Evolutionary conservation across 139 green algal genomes (phyloP).

Genomic region (Chlamydomonas sp.): DNA sequence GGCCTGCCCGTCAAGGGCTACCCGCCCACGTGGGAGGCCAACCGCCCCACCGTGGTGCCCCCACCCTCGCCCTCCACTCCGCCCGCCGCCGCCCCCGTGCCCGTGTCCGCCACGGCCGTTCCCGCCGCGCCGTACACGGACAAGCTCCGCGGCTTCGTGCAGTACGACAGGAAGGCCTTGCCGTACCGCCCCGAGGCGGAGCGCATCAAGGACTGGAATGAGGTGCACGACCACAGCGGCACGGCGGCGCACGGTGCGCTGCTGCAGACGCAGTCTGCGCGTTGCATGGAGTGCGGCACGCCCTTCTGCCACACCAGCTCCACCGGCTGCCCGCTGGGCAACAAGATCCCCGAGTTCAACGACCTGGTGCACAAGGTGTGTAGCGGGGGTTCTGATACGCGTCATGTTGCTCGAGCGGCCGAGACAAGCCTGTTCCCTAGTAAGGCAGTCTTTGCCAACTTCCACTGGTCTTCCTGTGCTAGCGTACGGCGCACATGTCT

Average conservation of each 20-base stretch:
- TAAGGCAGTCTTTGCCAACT: too few relatives aligned
- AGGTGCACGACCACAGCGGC: conserved; percentile 73
- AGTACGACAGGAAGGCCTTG: conserved; percentile 88
- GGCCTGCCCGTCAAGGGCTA: conserved; percentile 73
- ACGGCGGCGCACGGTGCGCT: conserved; percentile 62
- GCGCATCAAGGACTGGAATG: conserved; percentile 90
- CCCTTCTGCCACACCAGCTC: conserved; percentile 93
- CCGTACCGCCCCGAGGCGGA: conserved; percentile 87
- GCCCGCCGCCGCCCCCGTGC: not conserved
- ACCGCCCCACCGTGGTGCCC: conserved; percentile 70
- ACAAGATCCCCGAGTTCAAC: conserved; percentile 98
- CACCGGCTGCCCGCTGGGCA: conserved; percentile 92
- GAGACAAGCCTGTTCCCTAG: too few relatives aligned
- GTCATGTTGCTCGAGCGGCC: not conserved
- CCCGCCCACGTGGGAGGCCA: conserved; percentile 74
- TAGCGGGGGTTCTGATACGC: not conserved
- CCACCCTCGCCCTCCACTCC: not conserved
- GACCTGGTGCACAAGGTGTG: conserved; percentile 90
- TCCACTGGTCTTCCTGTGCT: too few relatives aligned
- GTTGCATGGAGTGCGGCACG: conserved; percentile 98
- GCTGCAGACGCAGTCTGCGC: conserved; percentile 90
- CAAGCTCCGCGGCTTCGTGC: conserved; percentile 90
- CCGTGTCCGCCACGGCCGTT: not conserved
- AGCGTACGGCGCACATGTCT: not conserved
- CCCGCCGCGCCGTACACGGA: conserved; percentile 29